These are phyloP conservation scores for Lentinula aciculospora DNA, from an alignment of 768 basidiomycete genomes.

Conservation along the genomic window DNA sequence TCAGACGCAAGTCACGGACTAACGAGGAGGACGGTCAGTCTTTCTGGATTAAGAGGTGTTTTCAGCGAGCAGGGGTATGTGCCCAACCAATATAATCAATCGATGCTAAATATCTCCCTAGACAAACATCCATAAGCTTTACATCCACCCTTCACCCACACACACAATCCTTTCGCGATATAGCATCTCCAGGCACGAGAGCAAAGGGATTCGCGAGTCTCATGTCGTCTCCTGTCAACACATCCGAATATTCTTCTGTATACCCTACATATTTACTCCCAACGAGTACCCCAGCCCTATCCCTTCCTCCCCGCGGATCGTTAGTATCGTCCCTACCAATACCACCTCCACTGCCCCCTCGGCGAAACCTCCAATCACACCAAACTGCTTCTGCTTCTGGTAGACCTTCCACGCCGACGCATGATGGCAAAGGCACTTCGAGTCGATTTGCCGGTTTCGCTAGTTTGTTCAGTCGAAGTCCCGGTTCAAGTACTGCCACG, in stretches of 20 bases:
- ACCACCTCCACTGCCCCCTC: constrained; percentile 25
- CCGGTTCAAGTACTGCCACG: neutral
- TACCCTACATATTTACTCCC: constrained; percentile 47
- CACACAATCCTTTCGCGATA: constrained; percentile 13
- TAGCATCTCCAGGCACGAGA: constrained; percentile 25
- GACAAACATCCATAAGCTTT: constrained; percentile 6
- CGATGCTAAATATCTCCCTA: constrained; percentile 5
- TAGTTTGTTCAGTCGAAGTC: constrained; percentile 5
- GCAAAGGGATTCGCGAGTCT: constrained; percentile 38
- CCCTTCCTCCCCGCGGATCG: constrained; percentile 40
- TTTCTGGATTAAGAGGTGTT: constrained; percentile 78
- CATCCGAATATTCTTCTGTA: constrained; percentile 38
- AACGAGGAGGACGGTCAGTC: constrained; percentile 48
- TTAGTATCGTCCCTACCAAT: neutral
- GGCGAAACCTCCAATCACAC: constrained; percentile 16
- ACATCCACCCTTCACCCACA: constrained; percentile 15
- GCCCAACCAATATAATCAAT: neutral
- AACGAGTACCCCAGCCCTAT: constrained; percentile 36
- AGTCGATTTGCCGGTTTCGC: constrained; percentile 1
- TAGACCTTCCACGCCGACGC: constrained; percentile 17
- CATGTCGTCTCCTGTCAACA: constrained; percentile 32
- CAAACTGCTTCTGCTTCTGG: neutral
- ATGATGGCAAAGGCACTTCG: constrained; percentile 6
- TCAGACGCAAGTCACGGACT: neutral
- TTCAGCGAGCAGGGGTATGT: constrained; percentile 43